Evolutionary conservation across 768 basidiomycete genomes (phyloP), one percentile per base, ranked within the genome.

Genomic region (Heimioporus sp.): DNA sequence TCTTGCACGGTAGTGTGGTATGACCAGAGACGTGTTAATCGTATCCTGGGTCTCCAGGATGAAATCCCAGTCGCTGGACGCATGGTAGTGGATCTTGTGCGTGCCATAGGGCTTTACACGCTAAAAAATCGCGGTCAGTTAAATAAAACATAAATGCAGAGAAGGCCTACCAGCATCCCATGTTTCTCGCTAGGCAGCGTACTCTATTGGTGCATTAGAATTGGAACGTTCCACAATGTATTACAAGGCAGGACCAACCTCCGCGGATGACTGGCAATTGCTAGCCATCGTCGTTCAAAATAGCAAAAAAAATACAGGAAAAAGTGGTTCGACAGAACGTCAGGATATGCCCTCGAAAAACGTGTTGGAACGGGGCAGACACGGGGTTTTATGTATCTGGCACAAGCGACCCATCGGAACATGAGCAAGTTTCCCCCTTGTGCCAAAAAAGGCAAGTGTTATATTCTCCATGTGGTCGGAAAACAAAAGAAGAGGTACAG

Each of bases 1-100:
- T 35, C 81, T 80, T 11, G 89, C 87, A 38, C 89, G 87, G 62
- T 89, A 89, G 62, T 90, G 89, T 2, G 89, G 89, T 42, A 91
- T 73, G 20, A 81, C 78, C 43, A 91, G 79, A 20, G 84, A 81
- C 47, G 87, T 62, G 60, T 90, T 85, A 52, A 89, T 72, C 11
- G 82, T 69, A 32, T 72, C 66, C 51, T 74, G 68, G 11, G 76
- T 74, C 15, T 76, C 74, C 54, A 86, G 79, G 57, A 87, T 72
- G 60, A 83, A 86, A 62, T 90, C 88, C 80, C 85, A 87, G 53
- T 81, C 77, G 15, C 80, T 76, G 37, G 78, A 72, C 24, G 76
- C 73, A 21, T 75, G 73, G 59, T 86, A 90, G 68, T 81, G 85
- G 38, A 90, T 75, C 70, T 83, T 83, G 56, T 82, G 79, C 2